Percentiles rank a stretch among this genome's conserved stretches.
Conservation (phyloP, 2,329 filamentous ascomycete species). For the Ascochyta viciae-villosae region DNA sequence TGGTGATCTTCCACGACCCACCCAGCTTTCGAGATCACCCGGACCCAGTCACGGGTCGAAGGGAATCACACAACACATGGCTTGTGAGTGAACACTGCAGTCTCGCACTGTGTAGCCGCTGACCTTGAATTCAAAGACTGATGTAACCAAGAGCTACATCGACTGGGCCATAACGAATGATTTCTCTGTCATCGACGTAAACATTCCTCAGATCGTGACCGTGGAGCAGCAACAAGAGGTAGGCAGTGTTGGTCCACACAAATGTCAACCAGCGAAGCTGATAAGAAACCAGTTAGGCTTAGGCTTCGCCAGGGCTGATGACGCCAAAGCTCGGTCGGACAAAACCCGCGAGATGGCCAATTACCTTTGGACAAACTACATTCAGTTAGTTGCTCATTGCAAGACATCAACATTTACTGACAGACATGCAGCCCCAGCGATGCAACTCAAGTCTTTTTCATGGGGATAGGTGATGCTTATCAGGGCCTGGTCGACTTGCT, state of each 20-base stretch:
- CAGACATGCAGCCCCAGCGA: conserved; percentile 58
- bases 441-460: conserved; percentile 77
- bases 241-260: conserved; percentile 21
- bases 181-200: conserved; percentile 89
- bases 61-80: conserved; percentile 87
- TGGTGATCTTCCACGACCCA: conserved; percentile 92
- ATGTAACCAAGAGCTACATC: conserved; percentile 80
- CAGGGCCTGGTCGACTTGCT: conserved; percentile 82
- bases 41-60: conserved; percentile 65
- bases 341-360: conserved; percentile 74
- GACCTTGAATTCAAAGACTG: conserved; percentile 67
- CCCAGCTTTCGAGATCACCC: conserved; percentile 53
- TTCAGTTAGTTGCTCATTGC: conserved; percentile 64
- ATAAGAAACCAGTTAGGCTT: conserved; percentile 24
- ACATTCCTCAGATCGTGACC: conserved; percentile 80
- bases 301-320: conserved; percentile 58
- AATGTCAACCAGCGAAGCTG: neutral
- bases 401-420: neutral
- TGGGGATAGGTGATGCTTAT: conserved; percentile 91
- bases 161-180: conserved; percentile 79
- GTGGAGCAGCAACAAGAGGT: conserved; percentile 60
- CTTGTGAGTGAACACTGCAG: conserved; percentile 67
- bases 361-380: conserved; percentile 97
- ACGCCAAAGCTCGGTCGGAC: conserved; percentile 44
- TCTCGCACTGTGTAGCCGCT: conserved; percentile 48